Percentiles rank a stretch among this genome's conserved stretches.
phyloP scores from a whole-genome alignment of 2,329 filamentous ascomycete genomes.

The Fusarium beomiforme region DNA sequence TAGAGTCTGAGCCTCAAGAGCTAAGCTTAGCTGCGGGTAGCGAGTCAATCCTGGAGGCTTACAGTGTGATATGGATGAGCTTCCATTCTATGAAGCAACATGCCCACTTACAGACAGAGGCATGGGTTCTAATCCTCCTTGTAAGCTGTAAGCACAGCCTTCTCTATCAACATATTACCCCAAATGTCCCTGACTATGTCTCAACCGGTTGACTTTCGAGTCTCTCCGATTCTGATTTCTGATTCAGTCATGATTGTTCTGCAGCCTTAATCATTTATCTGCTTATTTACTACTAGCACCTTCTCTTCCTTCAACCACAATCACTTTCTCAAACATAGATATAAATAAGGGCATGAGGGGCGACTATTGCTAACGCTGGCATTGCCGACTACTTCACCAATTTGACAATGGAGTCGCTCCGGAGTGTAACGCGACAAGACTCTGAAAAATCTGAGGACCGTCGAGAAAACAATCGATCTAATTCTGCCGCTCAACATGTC shows the following conservation, averaged over 20 bases:
- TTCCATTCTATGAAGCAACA: conserved; percentile 3
- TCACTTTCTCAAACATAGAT: neutral
- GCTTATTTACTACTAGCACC: neutral
- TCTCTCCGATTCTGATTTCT: neutral
- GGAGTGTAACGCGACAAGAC: conserved; percentile 26
- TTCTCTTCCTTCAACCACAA: neutral
- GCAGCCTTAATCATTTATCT: neutral
- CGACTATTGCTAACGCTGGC: conserved; percentile 12
- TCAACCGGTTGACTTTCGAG: neutral
- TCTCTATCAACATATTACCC: conserved; percentile 3
- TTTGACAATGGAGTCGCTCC: conserved; percentile 36
- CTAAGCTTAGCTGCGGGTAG: conserved; percentile 15
- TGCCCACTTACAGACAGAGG: conserved; percentile 6
- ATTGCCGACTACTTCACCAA: conserved; percentile 22
- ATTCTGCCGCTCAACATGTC: conserved; percentile 33
- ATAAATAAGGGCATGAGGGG: conserved; percentile 17
- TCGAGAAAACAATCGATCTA: conserved; percentile 24
- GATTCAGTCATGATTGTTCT: conserved; percentile 16
- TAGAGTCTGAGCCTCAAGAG: conserved; percentile 1
- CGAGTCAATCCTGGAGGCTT: conserved; percentile 30
- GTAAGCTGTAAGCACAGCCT: conserved; percentile 22
- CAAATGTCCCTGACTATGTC: conserved; percentile 9
- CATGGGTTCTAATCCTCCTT: conserved; percentile 6
- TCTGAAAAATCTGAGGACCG: conserved; percentile 38
- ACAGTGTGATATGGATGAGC: conserved; percentile 4